Evolutionary conservation across 2,329 filamentous ascomycete genomes (phyloP), one percentile per base, ranked within the genome.

Genomic region (Diaporthe vaccinii): DNA sequence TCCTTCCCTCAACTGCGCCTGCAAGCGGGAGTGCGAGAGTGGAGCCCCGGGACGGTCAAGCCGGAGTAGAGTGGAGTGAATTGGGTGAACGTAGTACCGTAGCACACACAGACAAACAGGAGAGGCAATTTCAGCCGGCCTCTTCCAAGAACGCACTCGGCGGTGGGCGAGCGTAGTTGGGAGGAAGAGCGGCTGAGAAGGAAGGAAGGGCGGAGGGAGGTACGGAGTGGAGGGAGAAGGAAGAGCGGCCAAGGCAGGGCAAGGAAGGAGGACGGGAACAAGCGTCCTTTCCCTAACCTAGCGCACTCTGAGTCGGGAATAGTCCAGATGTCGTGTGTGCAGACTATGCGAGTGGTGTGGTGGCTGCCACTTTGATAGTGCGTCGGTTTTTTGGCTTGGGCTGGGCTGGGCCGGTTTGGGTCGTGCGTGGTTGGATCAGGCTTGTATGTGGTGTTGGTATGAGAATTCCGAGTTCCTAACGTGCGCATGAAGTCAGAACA

Each of bases 1-100:
- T 51, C 41, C n/a, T 55, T 72, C 75, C 44, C 51, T 67, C 72
- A 74, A 76, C 65, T 72, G 75, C 75, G 61, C 72, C 75, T 69
- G 73, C 72, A 72, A 41, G 61, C 46, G 34, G 46, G 20, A 57
- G 34, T 41, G 71, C 31, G 12, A 65, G 17, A 44, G 71, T 65
- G 58, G 44, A 53, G 71, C 36, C 36, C 31, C 46, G 34, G 36
- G 46, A 55, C 28, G 70, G 65, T 41, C 65, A 68, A 28, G 34
- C 65, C 65, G 65, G 49, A 53, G 65, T 55, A 17, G 65, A 55
- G 65, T 36, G 20, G 62, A 49, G 28, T 67, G 31, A 55, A 36
- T 36, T 39, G 65, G 31, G 20, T 53, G n/a, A 34, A 68, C 9
- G 28, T 34, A 28, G 17, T n/a, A n/a, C 44, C 20, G 62, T 28